Conservation (phyloP, 768 basidiomycete genomes). For the Phylloporus rhodoxanthus region DNA sequence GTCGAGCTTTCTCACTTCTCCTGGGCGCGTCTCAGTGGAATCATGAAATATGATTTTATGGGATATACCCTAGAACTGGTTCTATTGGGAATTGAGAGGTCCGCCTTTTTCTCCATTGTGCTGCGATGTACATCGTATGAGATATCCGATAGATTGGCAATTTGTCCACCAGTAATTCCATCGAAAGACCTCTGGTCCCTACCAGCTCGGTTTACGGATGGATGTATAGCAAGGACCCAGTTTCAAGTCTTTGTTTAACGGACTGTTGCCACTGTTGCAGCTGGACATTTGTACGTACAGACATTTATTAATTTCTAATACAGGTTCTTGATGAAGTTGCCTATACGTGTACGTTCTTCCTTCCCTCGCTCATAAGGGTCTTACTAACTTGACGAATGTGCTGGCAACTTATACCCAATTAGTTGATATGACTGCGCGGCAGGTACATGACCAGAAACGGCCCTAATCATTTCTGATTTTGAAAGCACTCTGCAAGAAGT, state of each 20-base stretch:
- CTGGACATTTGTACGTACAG: neutral
- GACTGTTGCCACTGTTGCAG: neutral
- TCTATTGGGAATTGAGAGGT: conserved; percentile 80
- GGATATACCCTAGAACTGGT: conserved; percentile 55
- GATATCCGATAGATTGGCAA: conserved; percentile 47
- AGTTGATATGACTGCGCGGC: neutral
- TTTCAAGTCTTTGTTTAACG: neutral
- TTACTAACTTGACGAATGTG: conserved; percentile 2
- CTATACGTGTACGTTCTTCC: conserved; percentile 9
- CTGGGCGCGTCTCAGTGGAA: conserved; percentile 49
- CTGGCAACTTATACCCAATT: neutral
- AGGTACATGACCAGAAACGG: neutral
- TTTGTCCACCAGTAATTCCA: conserved; percentile 43
- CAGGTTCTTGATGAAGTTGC: neutral
- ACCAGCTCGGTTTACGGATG: conserved; percentile 63
- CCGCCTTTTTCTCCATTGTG: neutral
- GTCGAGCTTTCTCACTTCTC: conserved; percentile 33
- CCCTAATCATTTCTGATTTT: neutral
- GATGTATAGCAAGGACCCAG: conserved; percentile 64
- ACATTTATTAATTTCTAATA: no score
- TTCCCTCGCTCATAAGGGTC: neutral
- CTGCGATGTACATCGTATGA: neutral
- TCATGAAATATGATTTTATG: conserved; percentile 46
- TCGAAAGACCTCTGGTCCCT: conserved; percentile 63
- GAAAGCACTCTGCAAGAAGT: neutral